Percentiles rank a stretch among this genome's conserved stretches.
phyloP scores from a whole-genome alignment of 768 basidiomycete species.

The Lentinula guzmanii region DNA sequence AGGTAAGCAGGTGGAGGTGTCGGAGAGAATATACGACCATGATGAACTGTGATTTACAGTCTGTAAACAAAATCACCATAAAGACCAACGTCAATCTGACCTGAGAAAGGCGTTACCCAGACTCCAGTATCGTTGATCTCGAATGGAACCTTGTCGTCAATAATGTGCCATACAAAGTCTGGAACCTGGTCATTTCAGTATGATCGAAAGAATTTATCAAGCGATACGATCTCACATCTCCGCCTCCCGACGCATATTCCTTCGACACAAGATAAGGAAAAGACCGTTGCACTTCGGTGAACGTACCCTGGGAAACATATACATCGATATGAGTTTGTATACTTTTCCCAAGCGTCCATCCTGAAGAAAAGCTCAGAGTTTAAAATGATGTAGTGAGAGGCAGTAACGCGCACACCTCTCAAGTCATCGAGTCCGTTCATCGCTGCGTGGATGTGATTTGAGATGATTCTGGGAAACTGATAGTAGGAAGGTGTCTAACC shows the following conservation, averaged over 20 bases:
- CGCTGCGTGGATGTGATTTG: constrained; percentile 31
- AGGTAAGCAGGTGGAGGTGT: constrained; percentile 29
- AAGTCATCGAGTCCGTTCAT: constrained; percentile 91
- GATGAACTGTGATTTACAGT: constrained; percentile 46
- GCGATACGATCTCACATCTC: constrained; percentile 47
- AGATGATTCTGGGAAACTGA: neutral
- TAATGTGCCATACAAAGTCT: constrained; percentile 77
- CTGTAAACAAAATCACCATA: neutral
- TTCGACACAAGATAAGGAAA: constrained; percentile 81
- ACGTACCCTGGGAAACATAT: constrained; percentile 64
- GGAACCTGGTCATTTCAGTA: constrained; percentile 49
- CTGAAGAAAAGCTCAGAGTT: constrained; percentile 26
- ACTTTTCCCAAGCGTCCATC: constrained; percentile 62
- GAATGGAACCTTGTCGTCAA: constrained; percentile 63
- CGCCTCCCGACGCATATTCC: constrained; percentile 74
- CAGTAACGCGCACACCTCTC: constrained; percentile 40
- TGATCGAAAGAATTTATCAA: neutral
- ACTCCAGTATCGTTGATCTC: constrained; percentile 63
- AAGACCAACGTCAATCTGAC: constrained; percentile 26
- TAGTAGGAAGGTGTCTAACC: constrained; percentile 24
- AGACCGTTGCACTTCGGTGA: constrained; percentile 54
- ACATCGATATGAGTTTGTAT: constrained; percentile 74
- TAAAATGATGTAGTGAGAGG: constrained; percentile 9
- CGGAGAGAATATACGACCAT: constrained; percentile 58
- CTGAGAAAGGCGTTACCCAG: constrained; percentile 57